These are phyloP conservation scores for Auriculariales sp. DNA, from an alignment of 768 basidiomycete species.

Conservation along the genomic window DNA sequence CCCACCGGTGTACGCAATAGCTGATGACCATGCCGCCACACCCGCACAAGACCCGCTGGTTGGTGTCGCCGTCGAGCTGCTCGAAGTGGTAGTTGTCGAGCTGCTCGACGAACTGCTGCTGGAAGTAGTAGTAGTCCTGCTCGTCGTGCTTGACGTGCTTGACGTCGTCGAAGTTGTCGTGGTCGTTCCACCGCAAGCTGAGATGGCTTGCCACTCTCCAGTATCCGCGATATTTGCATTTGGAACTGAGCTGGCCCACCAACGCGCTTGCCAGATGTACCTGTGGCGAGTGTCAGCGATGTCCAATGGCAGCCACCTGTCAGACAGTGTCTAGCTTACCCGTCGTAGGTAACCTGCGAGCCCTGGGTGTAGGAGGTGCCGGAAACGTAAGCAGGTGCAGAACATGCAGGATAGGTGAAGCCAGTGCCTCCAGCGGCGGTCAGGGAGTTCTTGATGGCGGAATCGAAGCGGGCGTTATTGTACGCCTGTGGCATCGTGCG, in stretches of 20 bases:
- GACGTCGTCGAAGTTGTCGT: constrained; percentile 8
- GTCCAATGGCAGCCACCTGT: too few species aligned
- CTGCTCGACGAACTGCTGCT: constrained; percentile 10
- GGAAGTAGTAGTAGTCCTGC: constrained; percentile 5
- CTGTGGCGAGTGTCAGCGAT: neutral
- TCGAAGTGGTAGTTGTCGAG: constrained; percentile 12
- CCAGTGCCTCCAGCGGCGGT: constrained; percentile 50
- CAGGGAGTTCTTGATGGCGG: constrained; percentile 41
- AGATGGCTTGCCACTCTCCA: constrained; percentile 7
- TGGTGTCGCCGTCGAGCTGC: constrained; percentile 2
- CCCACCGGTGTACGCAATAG: constrained; percentile 35
- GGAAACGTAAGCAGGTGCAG: constrained; percentile 33
- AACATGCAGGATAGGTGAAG: constrained; percentile 47
- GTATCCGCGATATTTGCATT: constrained; percentile 1
- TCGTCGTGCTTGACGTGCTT: constrained; percentile 8
- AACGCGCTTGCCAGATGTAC: constrained; percentile 6
- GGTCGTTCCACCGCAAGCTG: constrained; percentile 5
- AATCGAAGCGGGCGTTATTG: constrained; percentile 4
- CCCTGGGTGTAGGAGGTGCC: constrained; percentile 38
- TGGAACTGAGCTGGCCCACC: constrained; percentile 4
- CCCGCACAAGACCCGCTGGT: constrained; percentile 28
- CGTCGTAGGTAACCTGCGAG: constrained; percentile 36
- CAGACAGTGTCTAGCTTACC: constrained; percentile 11
- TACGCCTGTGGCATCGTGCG: constrained; percentile 3
- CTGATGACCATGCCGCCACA: constrained; percentile 35